These are phyloP conservation scores for Hura crepitans DNA, from an alignment of 441 rosid genomes.

Conservation along the genomic window DNA sequence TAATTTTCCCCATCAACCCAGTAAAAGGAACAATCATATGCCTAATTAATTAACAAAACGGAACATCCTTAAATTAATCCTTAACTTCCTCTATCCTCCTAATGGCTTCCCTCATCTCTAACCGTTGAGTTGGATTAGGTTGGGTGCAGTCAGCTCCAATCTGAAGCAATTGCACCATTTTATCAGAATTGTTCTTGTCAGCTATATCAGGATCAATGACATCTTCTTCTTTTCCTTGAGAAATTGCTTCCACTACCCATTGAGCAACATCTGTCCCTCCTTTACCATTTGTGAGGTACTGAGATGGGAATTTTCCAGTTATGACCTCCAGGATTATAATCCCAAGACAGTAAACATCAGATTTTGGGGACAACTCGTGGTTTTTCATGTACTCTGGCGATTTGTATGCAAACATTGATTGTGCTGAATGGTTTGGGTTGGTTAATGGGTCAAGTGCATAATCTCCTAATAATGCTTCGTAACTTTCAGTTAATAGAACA, in stretches of 20 bases:
- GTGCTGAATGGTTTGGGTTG: slow-evolving; percentile 41
- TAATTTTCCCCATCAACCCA: neutral
- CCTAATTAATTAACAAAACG: too few relatives aligned
- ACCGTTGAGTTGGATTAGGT: slow-evolving; percentile 42
- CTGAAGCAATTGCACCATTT: slow-evolving; percentile 49
- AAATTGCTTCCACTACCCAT: slow-evolving; percentile 48
- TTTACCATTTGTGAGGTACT: slow-evolving; percentile 56
- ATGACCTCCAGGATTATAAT: slow-evolving; percentile 64
- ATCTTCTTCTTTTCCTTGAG: slow-evolving; percentile 48
- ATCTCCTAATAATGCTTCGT: slow-evolving; percentile 59
- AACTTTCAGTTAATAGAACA: slow-evolving; percentile 43
- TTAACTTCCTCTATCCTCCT: slow-evolving; percentile 53
- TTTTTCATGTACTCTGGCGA: slow-evolving; percentile 50
- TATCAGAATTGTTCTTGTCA: slow-evolving; percentile 23
- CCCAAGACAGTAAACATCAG: slow-evolving; percentile 78
- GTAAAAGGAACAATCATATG: too few relatives aligned
- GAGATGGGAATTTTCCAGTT: slow-evolving; percentile 81
- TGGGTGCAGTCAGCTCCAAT: slow-evolving; percentile 58
- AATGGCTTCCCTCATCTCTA: slow-evolving; percentile 49
- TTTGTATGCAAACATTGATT: slow-evolving; percentile 58
- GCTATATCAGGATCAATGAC: slow-evolving; percentile 70
- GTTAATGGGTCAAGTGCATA: slow-evolving; percentile 62
- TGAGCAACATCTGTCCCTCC: slow-evolving; percentile 69
- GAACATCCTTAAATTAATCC: slow-evolving; percentile 27
- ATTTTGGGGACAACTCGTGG: slow-evolving; percentile 52